Conservation (phyloP, 192 early-diverging fungal genomes). For the Gorgonomyces haynaldii region DNA sequence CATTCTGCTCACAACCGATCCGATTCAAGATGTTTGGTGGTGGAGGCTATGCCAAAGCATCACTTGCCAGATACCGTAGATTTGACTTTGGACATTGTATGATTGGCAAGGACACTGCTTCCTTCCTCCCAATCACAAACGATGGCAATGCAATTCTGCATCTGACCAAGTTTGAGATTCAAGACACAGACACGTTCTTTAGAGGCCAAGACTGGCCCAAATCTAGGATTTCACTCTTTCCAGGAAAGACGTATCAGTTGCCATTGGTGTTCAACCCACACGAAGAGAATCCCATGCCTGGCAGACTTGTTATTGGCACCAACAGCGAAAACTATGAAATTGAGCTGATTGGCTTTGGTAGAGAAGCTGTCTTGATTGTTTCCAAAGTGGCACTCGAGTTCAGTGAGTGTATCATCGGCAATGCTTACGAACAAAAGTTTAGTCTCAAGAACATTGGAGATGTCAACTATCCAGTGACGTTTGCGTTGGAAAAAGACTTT, state of each 20-base stretch:
- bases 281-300: slow-evolving; percentile 44
- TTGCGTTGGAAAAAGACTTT: slow-evolving; percentile 42
- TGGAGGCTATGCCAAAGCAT: slow-evolving; percentile 45
- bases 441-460: slow-evolving; percentile 55
- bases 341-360: slow-evolving; percentile 45
- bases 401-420: slow-evolving; percentile 52
- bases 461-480: slow-evolving; percentile 54
- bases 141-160: slow-evolving; percentile 56
- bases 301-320: slow-evolving; percentile 41
- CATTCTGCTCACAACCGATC: slow-evolving; percentile 48
- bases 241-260: slow-evolving; percentile 42
- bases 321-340: slow-evolving; percentile 42
- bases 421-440: slow-evolving; percentile 51
- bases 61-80: slow-evolving; percentile 37
- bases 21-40: slow-evolving; percentile 48
- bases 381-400: slow-evolving; percentile 47
- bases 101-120: slow-evolving; percentile 52
- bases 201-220: slow-evolving; percentile 41
- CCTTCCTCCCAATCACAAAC: slow-evolving; percentile 45
- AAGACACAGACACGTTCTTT: slow-evolving; percentile 50
- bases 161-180: slow-evolving; percentile 39
- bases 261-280: slow-evolving; percentile 54
- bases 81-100: slow-evolving; percentile 61
- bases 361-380: slow-evolving; percentile 54
- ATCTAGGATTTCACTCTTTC: slow-evolving; percentile 38